These are phyloP conservation scores for Phlyctochytrium planicorne DNA, from an alignment of 192 early-diverging fungal species.

Conservation along the genomic window DNA sequence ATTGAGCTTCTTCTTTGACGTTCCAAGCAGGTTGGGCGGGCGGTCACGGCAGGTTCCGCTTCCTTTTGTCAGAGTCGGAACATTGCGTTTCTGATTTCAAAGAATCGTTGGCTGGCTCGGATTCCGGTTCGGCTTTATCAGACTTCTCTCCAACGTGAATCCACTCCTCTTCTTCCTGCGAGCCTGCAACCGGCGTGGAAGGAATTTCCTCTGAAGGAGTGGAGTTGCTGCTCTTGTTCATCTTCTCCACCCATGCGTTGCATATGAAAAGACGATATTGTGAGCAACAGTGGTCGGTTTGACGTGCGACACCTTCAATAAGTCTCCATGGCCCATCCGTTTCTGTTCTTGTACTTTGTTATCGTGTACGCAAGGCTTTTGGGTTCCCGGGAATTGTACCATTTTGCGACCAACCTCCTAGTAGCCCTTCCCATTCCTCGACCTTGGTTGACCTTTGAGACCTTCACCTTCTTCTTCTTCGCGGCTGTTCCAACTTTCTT, in stretches of 20 bases:
- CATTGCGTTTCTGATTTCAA: not conserved
- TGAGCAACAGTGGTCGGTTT: conserved; percentile 16
- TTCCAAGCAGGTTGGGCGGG: too few relatives aligned
- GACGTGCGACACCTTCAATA: conserved; percentile 22
- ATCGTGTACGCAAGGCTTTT: conserved; percentile 14
- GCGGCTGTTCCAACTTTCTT: too few relatives aligned
- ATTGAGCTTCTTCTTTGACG: too few relatives aligned
- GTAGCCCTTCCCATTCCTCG: conserved; percentile 6
- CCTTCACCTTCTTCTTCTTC: not conserved
- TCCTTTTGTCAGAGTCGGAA: not conserved
- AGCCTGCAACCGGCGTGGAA: not conserved
- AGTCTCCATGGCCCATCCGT: conserved; percentile 29
- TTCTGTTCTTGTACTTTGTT: conserved; percentile 35
- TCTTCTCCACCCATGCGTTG: not conserved
- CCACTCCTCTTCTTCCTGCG: not conserved
- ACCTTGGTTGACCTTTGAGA: not conserved
- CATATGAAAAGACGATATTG: not conserved
- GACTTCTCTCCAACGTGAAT: not conserved
- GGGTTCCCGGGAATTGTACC: conserved; percentile 19
- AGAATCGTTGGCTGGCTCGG: not conserved
- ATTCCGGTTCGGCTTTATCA: not conserved
- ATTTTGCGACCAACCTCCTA: conserved; percentile 11
- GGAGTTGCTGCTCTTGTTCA: not conserved
- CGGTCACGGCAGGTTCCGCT: not conserved
- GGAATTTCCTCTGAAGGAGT: not conserved